A percentile compares a stretch with the other conserved stretches of the same genome.
phyloP scores from a whole-genome alignment of 768 basidiomycete genomes.

The Tricholoma sp. region DNA sequence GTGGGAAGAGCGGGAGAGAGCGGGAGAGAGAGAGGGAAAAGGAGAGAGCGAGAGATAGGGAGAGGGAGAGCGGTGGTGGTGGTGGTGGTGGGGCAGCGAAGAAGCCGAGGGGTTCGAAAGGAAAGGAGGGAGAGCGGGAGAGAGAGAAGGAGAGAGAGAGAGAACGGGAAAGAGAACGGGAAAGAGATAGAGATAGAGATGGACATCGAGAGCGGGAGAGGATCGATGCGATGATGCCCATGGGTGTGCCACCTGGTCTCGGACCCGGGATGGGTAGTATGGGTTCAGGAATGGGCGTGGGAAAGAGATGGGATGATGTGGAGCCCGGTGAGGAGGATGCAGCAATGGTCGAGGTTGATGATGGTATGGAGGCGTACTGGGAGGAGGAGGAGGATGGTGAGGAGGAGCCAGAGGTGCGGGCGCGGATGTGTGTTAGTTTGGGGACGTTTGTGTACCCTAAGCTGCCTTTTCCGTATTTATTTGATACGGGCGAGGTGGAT shows the following conservation, averaged over 20 bases:
- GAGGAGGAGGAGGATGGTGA: not conserved
- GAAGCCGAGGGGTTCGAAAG: constrained; percentile 8
- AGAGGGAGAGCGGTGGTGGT: constrained; percentile 19
- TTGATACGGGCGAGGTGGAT: constrained; percentile 19
- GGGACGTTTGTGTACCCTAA: constrained; percentile 57
- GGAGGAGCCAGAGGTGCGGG: constrained; percentile 1
- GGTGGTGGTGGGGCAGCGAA: not conserved
- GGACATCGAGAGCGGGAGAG: constrained; percentile 9
- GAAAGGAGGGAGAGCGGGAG: constrained; percentile 8
- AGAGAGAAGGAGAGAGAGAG: constrained; percentile 3
- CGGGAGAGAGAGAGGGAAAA: constrained; percentile 11
- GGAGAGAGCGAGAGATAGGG: constrained; percentile 15
- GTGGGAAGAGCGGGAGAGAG: constrained; percentile 12
- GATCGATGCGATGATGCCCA: constrained; percentile 7
- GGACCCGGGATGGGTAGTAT: not conserved
- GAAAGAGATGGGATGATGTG: constrained; percentile 12
- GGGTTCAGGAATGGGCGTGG: not conserved
- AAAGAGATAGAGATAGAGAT: constrained; percentile 5
- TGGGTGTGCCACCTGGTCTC: not conserved
- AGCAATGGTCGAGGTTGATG: not conserved
- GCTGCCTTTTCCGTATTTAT: constrained; percentile 55
- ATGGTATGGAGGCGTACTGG: not conserved
- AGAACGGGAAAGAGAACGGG: constrained; percentile 6
- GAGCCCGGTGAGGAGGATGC: constrained; percentile 2
- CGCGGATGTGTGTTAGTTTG: constrained; percentile 32